A percentile compares a stretch with the other conserved stretches of the same genome.
Conservation (phyloP, 2,329 filamentous ascomycete genomes). For the Microascus cirrosus region DNA sequence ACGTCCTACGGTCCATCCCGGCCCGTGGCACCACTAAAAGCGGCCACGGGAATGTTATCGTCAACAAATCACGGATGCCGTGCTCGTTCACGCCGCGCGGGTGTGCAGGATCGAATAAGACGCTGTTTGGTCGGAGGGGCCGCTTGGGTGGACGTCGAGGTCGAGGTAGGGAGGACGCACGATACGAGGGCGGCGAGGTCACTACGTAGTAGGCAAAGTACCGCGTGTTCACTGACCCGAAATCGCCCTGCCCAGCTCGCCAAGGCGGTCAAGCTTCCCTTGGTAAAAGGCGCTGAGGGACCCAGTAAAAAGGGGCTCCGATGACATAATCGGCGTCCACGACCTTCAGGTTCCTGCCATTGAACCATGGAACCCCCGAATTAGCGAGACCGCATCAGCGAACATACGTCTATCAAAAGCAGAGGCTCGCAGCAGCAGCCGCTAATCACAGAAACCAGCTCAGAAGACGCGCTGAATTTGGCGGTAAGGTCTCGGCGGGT, state of each 20-base stretch:
- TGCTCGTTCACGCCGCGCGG: not conserved
- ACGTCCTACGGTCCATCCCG: not conserved
- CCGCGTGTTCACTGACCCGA: not conserved
- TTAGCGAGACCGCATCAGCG: too few relatives aligned
- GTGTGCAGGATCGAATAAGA: not conserved
- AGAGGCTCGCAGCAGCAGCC: too few relatives aligned
- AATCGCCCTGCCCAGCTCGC: not conserved
- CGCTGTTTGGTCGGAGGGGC: not conserved
- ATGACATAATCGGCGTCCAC: too few relatives aligned
- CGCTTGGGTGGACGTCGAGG: not conserved
- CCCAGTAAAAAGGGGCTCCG: not conserved
- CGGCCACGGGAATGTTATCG: not conserved
- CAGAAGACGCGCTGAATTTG: too few relatives aligned
- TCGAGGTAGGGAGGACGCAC: not conserved
- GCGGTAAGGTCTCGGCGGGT: too few relatives aligned
- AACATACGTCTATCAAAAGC: too few relatives aligned
- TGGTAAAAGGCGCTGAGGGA: not conserved
- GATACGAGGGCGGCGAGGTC: not conserved
- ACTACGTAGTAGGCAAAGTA: not conserved
- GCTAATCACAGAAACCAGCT: too few relatives aligned
- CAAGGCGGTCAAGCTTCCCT: not conserved
- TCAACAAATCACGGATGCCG: not conserved
- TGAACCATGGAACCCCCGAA: too few relatives aligned
- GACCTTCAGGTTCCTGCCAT: too few relatives aligned
- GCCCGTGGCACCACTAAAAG: not conserved